Percentiles rank a stretch among this genome's conserved stretches.
Conservation (phyloP, 1,139 yeast genomes). For the Insectozyma bohioensis region DNA sequence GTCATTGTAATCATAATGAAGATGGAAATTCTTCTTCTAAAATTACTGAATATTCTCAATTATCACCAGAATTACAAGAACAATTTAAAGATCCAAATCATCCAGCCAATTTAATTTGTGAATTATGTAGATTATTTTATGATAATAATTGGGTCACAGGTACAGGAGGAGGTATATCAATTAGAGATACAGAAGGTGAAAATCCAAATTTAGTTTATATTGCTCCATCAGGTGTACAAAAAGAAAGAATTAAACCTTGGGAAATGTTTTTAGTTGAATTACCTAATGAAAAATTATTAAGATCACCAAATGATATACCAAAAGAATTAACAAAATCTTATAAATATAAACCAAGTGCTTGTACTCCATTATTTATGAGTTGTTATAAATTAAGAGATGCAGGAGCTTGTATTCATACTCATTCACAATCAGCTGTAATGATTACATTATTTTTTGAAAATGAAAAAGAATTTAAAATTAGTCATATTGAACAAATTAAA, state of each 20-base stretch:
- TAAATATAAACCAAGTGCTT: conserved; percentile 82
- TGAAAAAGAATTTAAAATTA: conserved; percentile 64
- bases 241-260: conserved; percentile 79
- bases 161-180: conserved; percentile 93
- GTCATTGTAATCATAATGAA: conserved; percentile 16
- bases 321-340: conserved; percentile 38
- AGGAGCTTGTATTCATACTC: conserved; percentile 95
- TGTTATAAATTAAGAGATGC: conserved; percentile 73
- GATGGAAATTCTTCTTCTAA: neutral
- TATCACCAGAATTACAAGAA: conserved; percentile 14
- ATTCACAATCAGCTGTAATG: conserved; percentile 86
- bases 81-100: conserved; percentile 53
- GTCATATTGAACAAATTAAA: conserved; percentile 88
- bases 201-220: conserved; percentile 59
- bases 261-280: conserved; percentile 79
- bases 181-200: conserved; percentile 52
- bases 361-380: conserved; percentile 85
- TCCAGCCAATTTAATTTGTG: conserved; percentile 85
- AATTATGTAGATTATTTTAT: conserved; percentile 74
- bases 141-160: conserved; percentile 92
- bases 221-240: conserved; percentile 95
- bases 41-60: neutral
- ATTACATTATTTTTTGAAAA: conserved; percentile 66
- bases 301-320: conserved; percentile 55
- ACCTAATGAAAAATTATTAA: conserved; percentile 51